Evolutionary conservation across 2,329 filamentous ascomycete species (phyloP).

Genomic region (Fusarium brachygibbosum): DNA sequence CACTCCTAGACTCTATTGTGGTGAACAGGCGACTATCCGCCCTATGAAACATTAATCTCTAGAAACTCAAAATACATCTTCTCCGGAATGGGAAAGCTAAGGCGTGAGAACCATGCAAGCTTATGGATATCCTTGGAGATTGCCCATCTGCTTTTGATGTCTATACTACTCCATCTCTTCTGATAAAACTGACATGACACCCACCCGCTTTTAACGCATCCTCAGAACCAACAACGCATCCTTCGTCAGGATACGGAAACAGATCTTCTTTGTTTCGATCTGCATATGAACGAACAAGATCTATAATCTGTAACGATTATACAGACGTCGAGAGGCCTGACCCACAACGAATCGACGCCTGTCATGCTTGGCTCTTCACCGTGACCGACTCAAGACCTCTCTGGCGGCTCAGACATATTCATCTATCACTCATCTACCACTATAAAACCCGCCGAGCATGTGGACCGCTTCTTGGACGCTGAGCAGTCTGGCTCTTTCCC

Average conservation of each 20-base stretch:
- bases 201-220: not conserved
- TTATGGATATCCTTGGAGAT: slow-evolving; percentile 6
- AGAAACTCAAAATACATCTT: slow-evolving; percentile 5
- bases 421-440: not conserved
- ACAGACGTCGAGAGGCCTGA: too few relatives aligned
- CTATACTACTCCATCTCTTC: not conserved
- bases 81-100: slow-evolving; percentile 10
- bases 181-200: slow-evolving; percentile 16
- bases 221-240: too few relatives aligned
- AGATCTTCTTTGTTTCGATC: too few relatives aligned
- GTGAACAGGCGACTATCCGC: slow-evolving; percentile 16
- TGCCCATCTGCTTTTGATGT: not conserved
- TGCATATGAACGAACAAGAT: too few relatives aligned
- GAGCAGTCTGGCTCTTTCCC: not conserved
- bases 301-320: too few relatives aligned
- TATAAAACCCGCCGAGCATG: not conserved
- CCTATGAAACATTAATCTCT: slow-evolving; percentile 26
- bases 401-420: not conserved
- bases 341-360: slow-evolving; percentile 7
- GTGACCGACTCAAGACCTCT: slow-evolving; percentile 8
- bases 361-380: slow-evolving; percentile 25
- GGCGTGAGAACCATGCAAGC: slow-evolving; percentile 10
- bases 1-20: slow-evolving; percentile 1
- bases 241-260: too few relatives aligned
- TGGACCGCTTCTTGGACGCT: not conserved